A percentile compares a stretch with the other conserved stretches of the same genome.
Conservation (phyloP, 345 rosid species). For the Murraya paniculata region DNA sequence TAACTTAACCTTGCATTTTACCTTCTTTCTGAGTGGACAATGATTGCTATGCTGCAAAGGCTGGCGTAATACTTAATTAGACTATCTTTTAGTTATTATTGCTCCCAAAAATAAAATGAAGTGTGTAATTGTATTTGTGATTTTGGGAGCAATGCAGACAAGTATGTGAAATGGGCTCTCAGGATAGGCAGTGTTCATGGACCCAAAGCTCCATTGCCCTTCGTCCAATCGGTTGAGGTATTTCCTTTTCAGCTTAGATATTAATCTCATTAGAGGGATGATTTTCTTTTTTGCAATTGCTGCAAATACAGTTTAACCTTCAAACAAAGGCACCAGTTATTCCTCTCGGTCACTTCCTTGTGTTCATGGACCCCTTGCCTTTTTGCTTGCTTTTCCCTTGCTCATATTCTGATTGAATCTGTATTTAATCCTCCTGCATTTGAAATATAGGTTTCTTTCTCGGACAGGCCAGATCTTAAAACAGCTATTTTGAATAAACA, state of each 20-base stretch:
- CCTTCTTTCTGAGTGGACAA: neutral
- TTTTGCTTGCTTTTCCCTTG: neutral
- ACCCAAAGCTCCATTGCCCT: conserved; percentile 33
- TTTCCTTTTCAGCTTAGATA: neutral
- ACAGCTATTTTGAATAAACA: conserved; percentile 28
- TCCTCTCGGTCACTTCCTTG: neutral
- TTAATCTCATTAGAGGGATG: neutral
- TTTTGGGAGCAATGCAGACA: conserved; percentile 20
- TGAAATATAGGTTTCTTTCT: conserved; percentile 32
- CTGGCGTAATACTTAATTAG: no score
- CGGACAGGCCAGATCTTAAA: conserved; percentile 27
- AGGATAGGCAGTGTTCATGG: conserved; percentile 29
- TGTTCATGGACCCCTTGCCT: neutral
- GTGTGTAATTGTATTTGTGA: neutral
- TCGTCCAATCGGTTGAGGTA: conserved; percentile 37
- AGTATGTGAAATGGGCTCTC: conserved; percentile 36
- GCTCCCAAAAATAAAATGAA: neutral
- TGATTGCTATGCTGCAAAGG: neutral
- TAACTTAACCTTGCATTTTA: neutral
- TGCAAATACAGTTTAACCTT: neutral
- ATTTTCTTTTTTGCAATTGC: neutral
- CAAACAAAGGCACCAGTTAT: neutral
- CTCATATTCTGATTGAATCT: neutral
- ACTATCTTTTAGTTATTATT: neutral
- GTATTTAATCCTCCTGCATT: neutral